Percentiles rank a stretch among this genome's conserved stretches.
phyloP scores from a whole-genome alignment of 106 monocot genomes.

The Alisma plantagoaquatica region DNA sequence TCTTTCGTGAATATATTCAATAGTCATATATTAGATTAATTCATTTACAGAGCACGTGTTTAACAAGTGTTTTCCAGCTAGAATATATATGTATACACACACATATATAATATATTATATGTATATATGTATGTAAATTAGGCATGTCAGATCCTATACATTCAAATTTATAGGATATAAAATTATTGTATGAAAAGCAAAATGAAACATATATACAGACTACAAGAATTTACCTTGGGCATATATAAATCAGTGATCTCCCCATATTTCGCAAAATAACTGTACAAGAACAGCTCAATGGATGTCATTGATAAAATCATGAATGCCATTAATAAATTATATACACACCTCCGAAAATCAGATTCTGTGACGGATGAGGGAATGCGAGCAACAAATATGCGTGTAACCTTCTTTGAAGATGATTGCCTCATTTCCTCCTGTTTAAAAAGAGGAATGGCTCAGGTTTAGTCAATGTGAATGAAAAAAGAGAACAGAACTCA shows the following conservation, averaged over 20 bases:
- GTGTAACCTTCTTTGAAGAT: conserved; percentile 62
- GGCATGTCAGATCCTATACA: not conserved
- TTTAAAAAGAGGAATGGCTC: conserved; percentile 6
- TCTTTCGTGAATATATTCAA: no score
- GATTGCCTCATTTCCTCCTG: conserved; percentile 93
- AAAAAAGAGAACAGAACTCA: no score
- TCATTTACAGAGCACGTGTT: no score
- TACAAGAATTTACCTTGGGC: conserved; percentile 70
- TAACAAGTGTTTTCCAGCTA: no score
- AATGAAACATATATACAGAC: not conserved
- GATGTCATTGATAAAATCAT: not conserved
- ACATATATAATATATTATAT: not conserved
- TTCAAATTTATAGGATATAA: not conserved
- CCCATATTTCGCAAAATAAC: conserved; percentile 91
- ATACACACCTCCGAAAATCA: conserved; percentile 59
- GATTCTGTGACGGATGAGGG: conserved; percentile 72
- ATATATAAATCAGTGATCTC: conserved; percentile 96
- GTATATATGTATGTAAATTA: not conserved
- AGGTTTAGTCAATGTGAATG: no score
- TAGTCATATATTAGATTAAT: no score
- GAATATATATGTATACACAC: no score
- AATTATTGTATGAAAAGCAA: not conserved
- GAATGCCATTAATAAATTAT: not conserved
- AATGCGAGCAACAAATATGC: conserved; percentile 98
- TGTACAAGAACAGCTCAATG: conserved; percentile 22